phyloP scores from a whole-genome alignment of 1,139 yeast species.

The Saccharomyces hybrid region DNA sequence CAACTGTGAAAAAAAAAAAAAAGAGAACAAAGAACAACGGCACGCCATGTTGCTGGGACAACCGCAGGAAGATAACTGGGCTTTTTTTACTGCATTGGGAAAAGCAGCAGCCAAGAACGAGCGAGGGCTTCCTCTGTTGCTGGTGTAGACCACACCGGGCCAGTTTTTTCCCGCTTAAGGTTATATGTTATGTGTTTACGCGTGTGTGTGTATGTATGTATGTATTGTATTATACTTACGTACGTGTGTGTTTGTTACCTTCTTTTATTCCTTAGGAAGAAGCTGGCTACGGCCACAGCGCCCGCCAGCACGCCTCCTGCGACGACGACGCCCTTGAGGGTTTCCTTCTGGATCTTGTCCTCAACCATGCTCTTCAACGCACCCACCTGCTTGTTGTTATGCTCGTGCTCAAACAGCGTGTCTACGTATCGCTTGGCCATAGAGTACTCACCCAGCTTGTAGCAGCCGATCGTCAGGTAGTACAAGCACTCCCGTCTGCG shows the following conservation, averaged over 20 bases:
- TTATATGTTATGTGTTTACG: neutral
- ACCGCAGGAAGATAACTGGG: neutral
- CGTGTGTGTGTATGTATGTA: neutral
- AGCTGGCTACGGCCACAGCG: constrained; percentile 65
- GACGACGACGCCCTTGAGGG: constrained; percentile 79
- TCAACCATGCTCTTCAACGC: constrained; percentile 71
- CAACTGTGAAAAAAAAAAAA: neutral
- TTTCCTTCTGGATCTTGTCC: constrained; percentile 74
- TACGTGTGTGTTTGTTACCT: constrained; percentile 9
- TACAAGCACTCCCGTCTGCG: constrained; percentile 87
- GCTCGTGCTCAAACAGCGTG: constrained; percentile 67
- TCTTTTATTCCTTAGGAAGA: constrained; percentile 38
- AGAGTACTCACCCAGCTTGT: constrained; percentile 77
- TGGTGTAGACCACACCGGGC: too few relatives aligned
- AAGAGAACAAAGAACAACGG: neutral
- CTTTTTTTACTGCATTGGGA: neutral
- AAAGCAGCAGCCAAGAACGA: neutral
- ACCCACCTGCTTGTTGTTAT: constrained; percentile 71
- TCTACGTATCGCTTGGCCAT: constrained; percentile 85
- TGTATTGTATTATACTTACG: too few relatives aligned
- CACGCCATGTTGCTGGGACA: constrained; percentile 1
- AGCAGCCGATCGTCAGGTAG: constrained; percentile 82
- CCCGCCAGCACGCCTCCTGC: constrained; percentile 81
- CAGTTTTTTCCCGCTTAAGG: neutral
- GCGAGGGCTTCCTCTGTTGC: neutral